A percentile compares a stretch with the other conserved stretches of the same genome.
Evolutionary conservation across 306 rosid genomes (phyloP).

Genomic region (Quercus dentata): DNA sequence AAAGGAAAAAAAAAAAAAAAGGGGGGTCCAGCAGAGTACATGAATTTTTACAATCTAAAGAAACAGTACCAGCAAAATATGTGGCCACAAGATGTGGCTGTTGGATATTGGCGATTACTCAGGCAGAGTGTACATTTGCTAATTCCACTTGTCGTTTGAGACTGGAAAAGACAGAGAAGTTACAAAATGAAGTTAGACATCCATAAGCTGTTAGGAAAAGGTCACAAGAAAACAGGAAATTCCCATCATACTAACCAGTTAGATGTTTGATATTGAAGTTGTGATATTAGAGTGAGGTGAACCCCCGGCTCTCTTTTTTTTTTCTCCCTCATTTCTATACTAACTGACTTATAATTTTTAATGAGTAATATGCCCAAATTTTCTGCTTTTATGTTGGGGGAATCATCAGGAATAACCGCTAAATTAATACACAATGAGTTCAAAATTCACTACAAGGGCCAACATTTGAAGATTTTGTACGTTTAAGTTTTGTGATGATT

Average conservation of each 20-base stretch:
- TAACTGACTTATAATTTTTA: too few species aligned
- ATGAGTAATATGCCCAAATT: too few species aligned
- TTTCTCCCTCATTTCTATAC: not conserved
- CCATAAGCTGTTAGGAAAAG: not conserved
- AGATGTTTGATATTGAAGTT: not conserved
- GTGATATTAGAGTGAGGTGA: not conserved
- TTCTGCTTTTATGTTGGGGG: too few species aligned
- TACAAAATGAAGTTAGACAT: not conserved
- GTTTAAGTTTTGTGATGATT: too few species aligned
- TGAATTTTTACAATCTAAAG: not conserved
- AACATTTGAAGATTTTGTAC: too few species aligned
- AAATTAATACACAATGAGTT: too few species aligned
- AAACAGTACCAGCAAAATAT: conserved; percentile 89
- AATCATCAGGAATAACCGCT: too few species aligned
- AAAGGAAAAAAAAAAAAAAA: not conserved
- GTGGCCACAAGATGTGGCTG: conserved; percentile 93
- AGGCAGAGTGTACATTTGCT: conserved; percentile 96
- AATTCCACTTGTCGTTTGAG: conserved; percentile 39
- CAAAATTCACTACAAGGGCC: too few species aligned
- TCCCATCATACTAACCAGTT: not conserved
- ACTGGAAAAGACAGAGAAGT: conserved; percentile 27
- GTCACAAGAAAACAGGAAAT: not conserved
- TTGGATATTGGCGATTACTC: conserved; percentile 84
- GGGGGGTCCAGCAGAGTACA: not conserved
- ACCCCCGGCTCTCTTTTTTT: not conserved